These are phyloP conservation scores for Amaranthus cruentus DNA, from an alignment of 148 eudicot genomes.

Conservation along the genomic window DNA sequence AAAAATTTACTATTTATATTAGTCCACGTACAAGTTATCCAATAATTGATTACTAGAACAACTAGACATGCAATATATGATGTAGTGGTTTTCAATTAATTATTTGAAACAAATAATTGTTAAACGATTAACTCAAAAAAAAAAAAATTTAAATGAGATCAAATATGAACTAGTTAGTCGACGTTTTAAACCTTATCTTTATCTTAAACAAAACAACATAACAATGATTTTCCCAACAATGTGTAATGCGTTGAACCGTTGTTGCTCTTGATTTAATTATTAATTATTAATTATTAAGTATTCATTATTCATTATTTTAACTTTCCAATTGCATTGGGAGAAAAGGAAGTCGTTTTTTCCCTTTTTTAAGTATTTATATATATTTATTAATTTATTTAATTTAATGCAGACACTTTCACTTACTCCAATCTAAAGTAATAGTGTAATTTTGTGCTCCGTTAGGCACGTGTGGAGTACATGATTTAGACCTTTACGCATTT, in stretches of 20 bases:
- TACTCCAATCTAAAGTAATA: neutral
- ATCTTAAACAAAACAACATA: neutral
- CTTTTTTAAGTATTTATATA: neutral
- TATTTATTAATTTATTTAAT: too few relatives aligned
- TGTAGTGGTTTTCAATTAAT: too few relatives aligned
- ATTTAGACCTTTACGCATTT: too few relatives aligned
- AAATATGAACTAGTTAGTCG: too few relatives aligned
- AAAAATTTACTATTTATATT: too few relatives aligned
- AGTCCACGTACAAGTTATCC: too few relatives aligned
- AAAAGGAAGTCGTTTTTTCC: slow-evolving; percentile 5
- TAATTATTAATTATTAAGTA: neutral
- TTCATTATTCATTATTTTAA: neutral
- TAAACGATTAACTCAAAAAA: too few relatives aligned
- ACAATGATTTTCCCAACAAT: slow-evolving; percentile 18
- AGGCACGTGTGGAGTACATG: slow-evolving; percentile 9
- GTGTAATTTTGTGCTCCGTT: neutral
- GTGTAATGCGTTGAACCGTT: slow-evolving; percentile 24
- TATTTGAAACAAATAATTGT: too few relatives aligned
- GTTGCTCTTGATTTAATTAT: slow-evolving; percentile 8
- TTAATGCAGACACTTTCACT: slow-evolving; percentile 7
- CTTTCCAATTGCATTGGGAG: slow-evolving; percentile 19
- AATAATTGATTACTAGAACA: too few relatives aligned
- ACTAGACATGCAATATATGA: too few relatives aligned
- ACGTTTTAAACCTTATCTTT: slow-evolving; percentile 7
- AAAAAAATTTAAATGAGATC: too few relatives aligned